Base-by-base conservation (phyloP, 805 yeast genomes). In the Yamadazyma endophytica region DNA sequence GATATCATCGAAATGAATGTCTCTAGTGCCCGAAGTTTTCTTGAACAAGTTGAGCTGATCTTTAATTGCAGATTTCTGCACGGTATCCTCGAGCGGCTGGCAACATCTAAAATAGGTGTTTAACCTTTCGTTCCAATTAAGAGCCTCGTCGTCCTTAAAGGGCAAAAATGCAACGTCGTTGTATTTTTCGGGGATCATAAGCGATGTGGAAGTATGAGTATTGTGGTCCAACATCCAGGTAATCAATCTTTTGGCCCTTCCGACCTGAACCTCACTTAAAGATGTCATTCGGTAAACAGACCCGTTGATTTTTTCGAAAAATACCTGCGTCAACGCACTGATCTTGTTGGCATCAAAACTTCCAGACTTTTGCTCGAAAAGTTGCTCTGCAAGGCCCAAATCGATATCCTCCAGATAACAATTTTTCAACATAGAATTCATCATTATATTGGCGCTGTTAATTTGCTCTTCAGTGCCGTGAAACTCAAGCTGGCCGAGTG, bases 381-480 rank as follows among this genome's bases (percentile, higher is more conserved):
- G 40, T 9, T 36, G 20, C 33, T 53, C 49, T 22, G 61, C 36
- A 13, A 42, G 29, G n/a, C 43, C 26, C 30, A 69, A 43, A 39
- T 67, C 62, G 5, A 70, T 29, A n/a, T 41, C 51, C 18, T 54
- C 56, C 8, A 47, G 44, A 17, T 42, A 39, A 4, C 57, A 43
- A 1, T 49, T 41, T 11, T 51, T 55, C 28, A 69, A 43, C 17
- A 55, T 49, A 3, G 52, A 43, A 22, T 48, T 48, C 27, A 70
- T 45, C n/a, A 61, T 54, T 19, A 73, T 61, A 33, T 58, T 54
- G 13, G 74, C 71, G 55, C 68, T 71, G 16, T 57, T 53, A 21
- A 64, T 53, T 21, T 72, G 73, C 13, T 49, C 40, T 5, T 49
- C 54, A 0, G 73, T 61, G 6, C 75, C 70, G n/a, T 51, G 38